A percentile compares a stretch with the other conserved stretches of the same genome.
These are phyloP conservation scores for Cystofilobasidium bisporidii DNA, from an alignment of 768 basidiomycete genomes.

Conservation along the genomic window DNA sequence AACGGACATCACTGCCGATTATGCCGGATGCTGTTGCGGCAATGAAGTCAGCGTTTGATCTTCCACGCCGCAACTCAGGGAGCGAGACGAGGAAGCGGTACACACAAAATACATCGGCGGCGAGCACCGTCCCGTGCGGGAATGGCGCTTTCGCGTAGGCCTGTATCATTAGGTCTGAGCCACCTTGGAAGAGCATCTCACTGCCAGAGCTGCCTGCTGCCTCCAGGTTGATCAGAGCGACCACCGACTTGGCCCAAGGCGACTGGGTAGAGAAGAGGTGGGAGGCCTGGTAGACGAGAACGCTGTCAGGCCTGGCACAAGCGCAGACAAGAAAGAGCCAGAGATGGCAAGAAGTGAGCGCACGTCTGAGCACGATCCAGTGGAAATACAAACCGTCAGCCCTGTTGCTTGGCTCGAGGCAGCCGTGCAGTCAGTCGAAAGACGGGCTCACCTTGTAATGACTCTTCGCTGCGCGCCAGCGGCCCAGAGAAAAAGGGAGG, in stretches of 20 bases:
- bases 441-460: not conserved
- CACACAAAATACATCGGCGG: slow-evolving; percentile 23
- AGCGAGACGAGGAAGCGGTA: no score
- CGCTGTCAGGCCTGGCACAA: no score
- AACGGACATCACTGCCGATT: slow-evolving; percentile 20
- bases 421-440: not conserved
- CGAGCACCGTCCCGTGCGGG: slow-evolving; percentile 25
- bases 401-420: no score
- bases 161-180: slow-evolving; percentile 6
- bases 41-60: no score
- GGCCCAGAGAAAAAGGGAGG: no score
- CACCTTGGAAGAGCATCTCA: slow-evolving; percentile 28
- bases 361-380: not conserved
- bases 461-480: not conserved
- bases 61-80: no score
- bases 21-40: slow-evolving; percentile 5
- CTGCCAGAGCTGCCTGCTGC: slow-evolving; percentile 18
- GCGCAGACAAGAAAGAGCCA: no score
- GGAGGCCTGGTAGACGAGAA: no score
- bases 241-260: slow-evolving; percentile 6
- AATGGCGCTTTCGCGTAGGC: slow-evolving; percentile 24
- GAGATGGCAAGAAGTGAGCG: not conserved
- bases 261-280: slow-evolving; percentile 26
- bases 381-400: no score
- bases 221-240: slow-evolving; percentile 26